Conservation (phyloP, 2,329 filamentous ascomycete species). For the Penicillium sp. region DNA sequence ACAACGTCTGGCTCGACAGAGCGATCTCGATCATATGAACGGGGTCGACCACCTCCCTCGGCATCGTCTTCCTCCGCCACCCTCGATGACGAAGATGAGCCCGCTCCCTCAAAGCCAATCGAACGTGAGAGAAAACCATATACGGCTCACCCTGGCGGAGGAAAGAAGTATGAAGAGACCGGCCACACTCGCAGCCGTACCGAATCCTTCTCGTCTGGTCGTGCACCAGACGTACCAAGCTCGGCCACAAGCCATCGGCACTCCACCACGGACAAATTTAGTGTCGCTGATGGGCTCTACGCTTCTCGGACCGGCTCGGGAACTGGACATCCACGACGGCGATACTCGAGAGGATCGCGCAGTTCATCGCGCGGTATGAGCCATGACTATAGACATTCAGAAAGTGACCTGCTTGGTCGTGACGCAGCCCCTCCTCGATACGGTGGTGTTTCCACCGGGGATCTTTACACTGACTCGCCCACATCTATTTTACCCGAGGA, state of each 20-base stretch:
- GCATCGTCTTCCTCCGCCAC: conserved; percentile 38
- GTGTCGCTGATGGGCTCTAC: conserved; percentile 32
- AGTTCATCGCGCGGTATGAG: conserved; percentile 39
- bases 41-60: conserved; percentile 44
- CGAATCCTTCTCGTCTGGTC: conserved; percentile 43
- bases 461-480: conserved; percentile 33
- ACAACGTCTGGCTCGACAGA: conserved; percentile 12
- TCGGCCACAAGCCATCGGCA: conserved; percentile 62
- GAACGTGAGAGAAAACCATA: conserved; percentile 71
- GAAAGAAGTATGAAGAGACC: conserved; percentile 59
- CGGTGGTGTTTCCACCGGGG: conserved; percentile 25
- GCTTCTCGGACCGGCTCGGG: conserved; percentile 26
- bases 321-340: conserved; percentile 14
- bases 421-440: conserved; percentile 29
- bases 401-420: conserved; percentile 37
- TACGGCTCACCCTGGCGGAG: conserved; percentile 60
- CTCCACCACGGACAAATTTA: conserved; percentile 54
- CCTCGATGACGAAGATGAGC: conserved; percentile 47
- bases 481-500: conserved; percentile 30
- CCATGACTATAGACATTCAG: conserved; percentile 42
- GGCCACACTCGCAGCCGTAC: conserved; percentile 25
- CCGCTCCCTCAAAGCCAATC: conserved; percentile 54
- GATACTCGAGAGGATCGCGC: conserved; percentile 29
- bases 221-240: conserved; percentile 59
- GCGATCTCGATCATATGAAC: conserved; percentile 27